Evolutionary conservation across 2,329 filamentous ascomycete genomes (phyloP).

Genomic region (Alternaria atra): DNA sequence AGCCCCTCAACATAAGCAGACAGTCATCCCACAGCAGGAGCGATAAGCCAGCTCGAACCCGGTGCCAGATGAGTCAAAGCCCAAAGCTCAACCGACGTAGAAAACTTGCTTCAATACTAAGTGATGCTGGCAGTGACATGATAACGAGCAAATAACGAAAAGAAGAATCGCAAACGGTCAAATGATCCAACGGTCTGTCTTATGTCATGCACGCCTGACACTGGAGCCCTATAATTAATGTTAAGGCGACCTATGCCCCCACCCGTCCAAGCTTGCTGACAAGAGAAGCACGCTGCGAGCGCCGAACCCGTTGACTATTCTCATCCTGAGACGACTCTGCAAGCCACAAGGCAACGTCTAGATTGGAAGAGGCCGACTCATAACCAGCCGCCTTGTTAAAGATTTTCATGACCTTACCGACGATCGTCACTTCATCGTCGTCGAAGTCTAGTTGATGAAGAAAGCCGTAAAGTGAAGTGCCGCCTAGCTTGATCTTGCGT

Average conservation of each 20-base stretch:
- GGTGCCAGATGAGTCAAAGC: not conserved
- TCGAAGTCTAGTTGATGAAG: not conserved
- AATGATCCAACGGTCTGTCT: not conserved
- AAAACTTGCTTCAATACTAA: not conserved
- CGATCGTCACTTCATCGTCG: not conserved
- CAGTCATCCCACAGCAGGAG: not conserved
- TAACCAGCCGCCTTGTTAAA: not conserved
- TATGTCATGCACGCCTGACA: not conserved
- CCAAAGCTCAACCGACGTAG: not conserved
- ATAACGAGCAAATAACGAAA: not conserved
- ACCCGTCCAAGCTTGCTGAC: not conserved
- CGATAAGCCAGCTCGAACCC: not conserved
- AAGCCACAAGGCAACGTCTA: not conserved
- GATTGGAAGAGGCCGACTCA: not conserved
- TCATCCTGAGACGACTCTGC: not conserved
- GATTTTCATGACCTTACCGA: not conserved
- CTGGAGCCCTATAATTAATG: not conserved
- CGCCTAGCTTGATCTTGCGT: not conserved
- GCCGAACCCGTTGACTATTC: not conserved
- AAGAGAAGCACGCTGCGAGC: not conserved
- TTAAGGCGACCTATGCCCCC: not conserved
- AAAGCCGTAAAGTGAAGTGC: not conserved
- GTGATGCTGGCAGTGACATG: not conserved
- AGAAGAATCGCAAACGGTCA: too few species aligned
- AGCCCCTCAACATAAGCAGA: not conserved